Base-by-base conservation (phyloP, 2,329 filamentous ascomycete genomes). In the Fulvia fulva region DNA sequence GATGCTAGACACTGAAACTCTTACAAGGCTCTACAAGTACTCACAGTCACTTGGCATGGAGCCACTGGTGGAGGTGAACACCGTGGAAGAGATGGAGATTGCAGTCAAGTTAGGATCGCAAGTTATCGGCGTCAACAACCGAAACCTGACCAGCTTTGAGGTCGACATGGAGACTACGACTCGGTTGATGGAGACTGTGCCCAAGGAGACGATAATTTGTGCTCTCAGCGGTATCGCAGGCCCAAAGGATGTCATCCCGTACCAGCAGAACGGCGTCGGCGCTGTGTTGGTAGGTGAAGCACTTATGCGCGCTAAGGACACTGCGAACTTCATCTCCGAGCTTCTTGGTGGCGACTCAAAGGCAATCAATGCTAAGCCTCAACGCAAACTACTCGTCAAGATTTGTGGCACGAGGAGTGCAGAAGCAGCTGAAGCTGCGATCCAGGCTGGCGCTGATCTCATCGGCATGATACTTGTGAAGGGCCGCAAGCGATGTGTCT, bases 61-160 rank as follows among this genome's bases (percentile, higher is more conserved):
- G 76, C 94, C 94, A 32, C 77, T 99, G 28, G 94, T 99, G 1
- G 94, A 99, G 74, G 94, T 99, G 26, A 96, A 99, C 71, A 99
- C 89, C 44, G 86, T 87, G 0, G 90, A 94, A 51, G 94, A 99
- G 75, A 99, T 97, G 90, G 82, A 87, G 41, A 87, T 86, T 57
- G 94, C 95, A 7, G 86, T 97, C 47, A 84, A 89, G 57, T 81
- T 99, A 22, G 94, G 93, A 11, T 84, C 94, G 22, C 88, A 92
- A 75, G 93, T 91, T 37, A 96, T 99, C 68, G 94, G 94, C 25
- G 94, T 99, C 67, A 99, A 99, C 77, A 99, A 99, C 78, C 87
- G 94, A 56, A 96, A 99, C 70, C 81, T 99, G 12, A 93, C 93
- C 66, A 97, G 88, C 69, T 99, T 99, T 68, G 92, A 97, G 71